A percentile compares a stretch with the other conserved stretches of the same genome.
phyloP scores from a whole-genome alignment of 495 filamentous ascomycete genomes.

The Lepidopterella palustris region DNA sequence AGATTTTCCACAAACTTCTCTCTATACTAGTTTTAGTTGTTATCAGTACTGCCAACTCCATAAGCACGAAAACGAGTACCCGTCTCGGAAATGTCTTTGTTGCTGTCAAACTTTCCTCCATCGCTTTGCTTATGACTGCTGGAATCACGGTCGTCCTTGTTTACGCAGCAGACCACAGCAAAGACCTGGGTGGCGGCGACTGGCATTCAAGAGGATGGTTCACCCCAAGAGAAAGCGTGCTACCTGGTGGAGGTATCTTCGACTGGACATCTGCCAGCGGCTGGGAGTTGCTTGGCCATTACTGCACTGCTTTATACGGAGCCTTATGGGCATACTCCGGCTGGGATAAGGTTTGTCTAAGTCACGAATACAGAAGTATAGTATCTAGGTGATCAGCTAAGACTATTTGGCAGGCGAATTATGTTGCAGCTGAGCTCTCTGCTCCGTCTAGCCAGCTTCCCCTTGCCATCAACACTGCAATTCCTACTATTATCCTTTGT shows the following conservation, averaged over 20 bases:
- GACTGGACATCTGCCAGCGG: slow-evolving; percentile 42
- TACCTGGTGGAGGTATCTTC: slow-evolving; percentile 42
- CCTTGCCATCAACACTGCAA: slow-evolving; percentile 48
- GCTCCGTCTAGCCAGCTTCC: slow-evolving; percentile 48
- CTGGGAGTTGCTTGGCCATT: slow-evolving; percentile 50
- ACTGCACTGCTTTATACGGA: slow-evolving; percentile 48
- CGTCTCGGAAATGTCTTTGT: slow-evolving; percentile 51
- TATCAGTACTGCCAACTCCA: slow-evolving; percentile 47
- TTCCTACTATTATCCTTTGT: slow-evolving; percentile 49
- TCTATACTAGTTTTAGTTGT: slow-evolving; percentile 42
- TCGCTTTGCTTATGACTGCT: slow-evolving; percentile 44
- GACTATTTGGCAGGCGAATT: slow-evolving; percentile 44
- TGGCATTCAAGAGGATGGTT: slow-evolving; percentile 52
- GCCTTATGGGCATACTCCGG: slow-evolving; percentile 54
- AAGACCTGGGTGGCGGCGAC: slow-evolving; percentile 41
- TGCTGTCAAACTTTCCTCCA: slow-evolving; percentile 44
- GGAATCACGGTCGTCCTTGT: slow-evolving; percentile 43
- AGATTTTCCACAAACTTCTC: slow-evolving; percentile 38
- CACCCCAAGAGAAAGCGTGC: slow-evolving; percentile 38
- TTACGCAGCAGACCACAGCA: slow-evolving; percentile 32
- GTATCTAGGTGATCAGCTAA: background rate
- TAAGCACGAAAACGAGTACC: slow-evolving; percentile 51
- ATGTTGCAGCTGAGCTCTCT: slow-evolving; percentile 48
- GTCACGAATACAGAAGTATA: background rate
- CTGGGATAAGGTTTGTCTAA: slow-evolving; percentile 50